Evolutionary conservation across 176 grass and related monocot species (phyloP).

Genomic region (Miscanthus lutarioriparius): DNA sequence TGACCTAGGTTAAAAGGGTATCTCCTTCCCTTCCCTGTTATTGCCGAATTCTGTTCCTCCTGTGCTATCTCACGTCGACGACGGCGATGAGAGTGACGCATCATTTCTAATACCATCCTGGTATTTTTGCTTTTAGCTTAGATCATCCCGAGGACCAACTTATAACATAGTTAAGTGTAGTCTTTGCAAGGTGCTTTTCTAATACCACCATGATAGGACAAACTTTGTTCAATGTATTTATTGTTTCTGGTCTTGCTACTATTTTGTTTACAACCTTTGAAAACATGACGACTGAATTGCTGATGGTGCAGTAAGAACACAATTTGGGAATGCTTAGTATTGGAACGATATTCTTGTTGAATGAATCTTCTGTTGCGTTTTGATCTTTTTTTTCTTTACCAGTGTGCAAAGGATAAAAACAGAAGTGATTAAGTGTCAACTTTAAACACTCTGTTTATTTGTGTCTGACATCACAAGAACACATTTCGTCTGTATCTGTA

Average conservation of each 20-base stretch:
- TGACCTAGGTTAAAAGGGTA: too few relatives aligned
- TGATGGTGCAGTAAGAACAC: neutral
- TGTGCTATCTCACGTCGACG: too few relatives aligned
- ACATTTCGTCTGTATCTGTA: neutral
- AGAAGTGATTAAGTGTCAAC: neutral
- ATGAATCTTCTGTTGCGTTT: neutral
- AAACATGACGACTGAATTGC: neutral
- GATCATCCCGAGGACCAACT: neutral
- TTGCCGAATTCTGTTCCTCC: too few relatives aligned
- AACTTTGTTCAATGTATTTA: neutral
- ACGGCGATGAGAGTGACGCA: too few relatives aligned
- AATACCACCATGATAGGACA: neutral
- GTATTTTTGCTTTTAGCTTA: neutral
- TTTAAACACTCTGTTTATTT: neutral
- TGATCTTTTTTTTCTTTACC: neutral
- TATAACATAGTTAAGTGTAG: neutral
- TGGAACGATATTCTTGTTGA: neutral
- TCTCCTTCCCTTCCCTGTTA: too few relatives aligned
- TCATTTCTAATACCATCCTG: neutral
- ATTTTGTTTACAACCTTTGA: neutral
- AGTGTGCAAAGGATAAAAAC: neutral
- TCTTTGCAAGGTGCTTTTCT: neutral
- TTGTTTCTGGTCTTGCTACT: neutral
- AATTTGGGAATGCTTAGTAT: neutral
- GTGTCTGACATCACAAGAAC: neutral